Evolutionary conservation across 768 basidiomycete species (phyloP).

Genomic region (Cystobasidiopsis lactophilus): DNA sequence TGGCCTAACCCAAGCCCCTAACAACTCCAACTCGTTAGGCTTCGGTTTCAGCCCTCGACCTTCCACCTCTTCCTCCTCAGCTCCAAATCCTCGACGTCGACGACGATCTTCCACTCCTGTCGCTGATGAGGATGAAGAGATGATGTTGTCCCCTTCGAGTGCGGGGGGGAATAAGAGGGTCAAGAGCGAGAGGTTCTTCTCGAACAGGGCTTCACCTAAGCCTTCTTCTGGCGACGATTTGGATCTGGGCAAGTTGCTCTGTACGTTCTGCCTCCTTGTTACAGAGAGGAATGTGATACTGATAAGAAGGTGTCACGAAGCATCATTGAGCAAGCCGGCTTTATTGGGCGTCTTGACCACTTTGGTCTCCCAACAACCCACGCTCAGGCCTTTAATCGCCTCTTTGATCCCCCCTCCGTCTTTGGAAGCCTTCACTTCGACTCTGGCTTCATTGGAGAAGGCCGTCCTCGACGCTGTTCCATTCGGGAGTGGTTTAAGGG

Average conservation of each 20-base stretch:
- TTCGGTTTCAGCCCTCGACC: too few relatives aligned
- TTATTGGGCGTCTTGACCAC: constrained; percentile 15
- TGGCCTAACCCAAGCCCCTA: too few relatives aligned
- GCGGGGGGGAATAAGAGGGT: too few relatives aligned
- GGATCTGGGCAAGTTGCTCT: constrained; percentile 18
- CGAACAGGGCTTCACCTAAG: too few relatives aligned
- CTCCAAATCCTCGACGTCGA: too few relatives aligned
- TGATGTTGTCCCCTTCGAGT: too few relatives aligned
- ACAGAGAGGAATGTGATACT: too few relatives aligned
- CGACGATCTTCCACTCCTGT: too few relatives aligned
- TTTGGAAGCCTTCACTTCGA: constrained; percentile 5
- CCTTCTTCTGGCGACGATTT: background rate
- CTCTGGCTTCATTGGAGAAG: constrained; percentile 5
- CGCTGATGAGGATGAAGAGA: too few relatives aligned
- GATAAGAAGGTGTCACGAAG: background rate
- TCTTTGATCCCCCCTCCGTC: constrained; percentile 15
- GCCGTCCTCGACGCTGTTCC: constrained; percentile 12
- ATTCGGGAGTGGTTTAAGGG: constrained; percentile 7
- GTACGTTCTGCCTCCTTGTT: constrained; percentile 6
- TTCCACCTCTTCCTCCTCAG: too few relatives aligned
- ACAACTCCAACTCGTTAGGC: too few relatives aligned
- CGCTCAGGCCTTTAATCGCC: background rate
- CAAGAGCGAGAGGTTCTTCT: too few relatives aligned
- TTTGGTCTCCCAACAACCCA: background rate
- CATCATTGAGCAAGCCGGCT: constrained; percentile 14